Evolutionary conservation across 495 filamentous ascomycete genomes (phyloP).

Genomic region (Glutinoglossum americanum): DNA sequence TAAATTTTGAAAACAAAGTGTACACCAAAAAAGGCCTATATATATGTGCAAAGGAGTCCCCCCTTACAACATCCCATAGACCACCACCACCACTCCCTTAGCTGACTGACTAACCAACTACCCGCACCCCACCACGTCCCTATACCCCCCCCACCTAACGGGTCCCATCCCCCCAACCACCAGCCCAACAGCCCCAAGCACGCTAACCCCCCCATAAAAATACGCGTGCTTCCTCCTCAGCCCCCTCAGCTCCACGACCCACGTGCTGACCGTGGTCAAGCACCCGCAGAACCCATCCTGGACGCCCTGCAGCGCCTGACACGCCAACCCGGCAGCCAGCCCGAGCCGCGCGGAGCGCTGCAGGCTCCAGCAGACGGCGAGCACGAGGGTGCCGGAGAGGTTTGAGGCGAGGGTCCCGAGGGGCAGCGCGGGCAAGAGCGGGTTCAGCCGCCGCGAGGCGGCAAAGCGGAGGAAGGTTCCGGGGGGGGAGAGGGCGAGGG

Average conservation of each 20-base stretch:
- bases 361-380: conserved; percentile 49
- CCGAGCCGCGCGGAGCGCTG: conserved; percentile 24
- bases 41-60: too few species aligned
- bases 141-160: conserved; percentile 37
- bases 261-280: conserved; percentile 82
- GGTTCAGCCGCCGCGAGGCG: conserved; percentile 43
- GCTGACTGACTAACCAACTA: too few species aligned
- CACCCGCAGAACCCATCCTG: conserved; percentile 85
- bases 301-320: conserved; percentile 65
- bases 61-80: too few species aligned
- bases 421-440: conserved; percentile 46
- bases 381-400: conserved; percentile 43
- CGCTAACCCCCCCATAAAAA: conserved; percentile 48
- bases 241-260: conserved; percentile 59
- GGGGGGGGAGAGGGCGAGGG: conserved; percentile 65
- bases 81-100: too few species aligned
- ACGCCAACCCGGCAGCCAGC: background rate
- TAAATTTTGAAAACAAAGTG: too few species aligned
- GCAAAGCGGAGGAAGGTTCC: conserved; percentile 64
- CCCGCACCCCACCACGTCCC: background rate
- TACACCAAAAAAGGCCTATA: too few species aligned
- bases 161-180: conserved; percentile 63
- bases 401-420: conserved; percentile 81
- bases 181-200: conserved; percentile 38
- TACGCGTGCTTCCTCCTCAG: conserved; percentile 48